Percentiles rank a stretch among this genome's conserved stretches.
Conservation (phyloP, 106 monocot genomes). For the Ottelia alismoides region DNA sequence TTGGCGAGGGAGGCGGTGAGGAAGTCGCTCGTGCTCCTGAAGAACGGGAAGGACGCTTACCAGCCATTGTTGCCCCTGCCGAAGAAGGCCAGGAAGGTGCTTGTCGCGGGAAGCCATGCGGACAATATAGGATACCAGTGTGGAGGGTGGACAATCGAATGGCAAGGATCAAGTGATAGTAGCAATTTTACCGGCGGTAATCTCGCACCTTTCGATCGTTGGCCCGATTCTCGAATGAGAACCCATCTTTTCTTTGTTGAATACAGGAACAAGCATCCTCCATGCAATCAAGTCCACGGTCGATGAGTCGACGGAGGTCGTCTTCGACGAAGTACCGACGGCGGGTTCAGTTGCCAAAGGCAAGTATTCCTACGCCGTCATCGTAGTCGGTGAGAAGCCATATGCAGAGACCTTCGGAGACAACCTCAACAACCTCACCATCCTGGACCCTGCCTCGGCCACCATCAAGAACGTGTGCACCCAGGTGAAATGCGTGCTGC, state of each 20-base stretch:
- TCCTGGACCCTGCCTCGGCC: slow-evolving; percentile 25
- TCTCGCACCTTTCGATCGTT: background rate
- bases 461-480: slow-evolving; percentile 32
- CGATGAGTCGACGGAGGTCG: slow-evolving; percentile 32
- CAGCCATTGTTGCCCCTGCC: slow-evolving; percentile 32
- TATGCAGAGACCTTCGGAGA: slow-evolving; percentile 40
- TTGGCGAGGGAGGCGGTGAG: slow-evolving; percentile 86
- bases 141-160: slow-evolving; percentile 60
- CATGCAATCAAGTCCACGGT: slow-evolving; percentile 40
- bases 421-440: slow-evolving; percentile 32
- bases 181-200: slow-evolving; percentile 22
- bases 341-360: slow-evolving; percentile 4
- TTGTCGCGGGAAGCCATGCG: slow-evolving; percentile 61
- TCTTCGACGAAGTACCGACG: slow-evolving; percentile 39
- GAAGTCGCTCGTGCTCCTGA: slow-evolving; percentile 84
- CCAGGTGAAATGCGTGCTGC: slow-evolving; percentile 6
- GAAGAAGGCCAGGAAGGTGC: slow-evolving; percentile 42
- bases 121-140: slow-evolving; percentile 61
- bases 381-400: slow-evolving; percentile 49
- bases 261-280: slow-evolving; percentile 63
- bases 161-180: slow-evolving; percentile 45
- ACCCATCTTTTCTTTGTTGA: background rate
- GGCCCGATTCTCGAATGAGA: background rate
- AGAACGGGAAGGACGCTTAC: slow-evolving; percentile 34
- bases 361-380: slow-evolving; percentile 36